phyloP scores from a whole-genome alignment of 306 rosid genomes.

The Potentilla sterilis region DNA sequence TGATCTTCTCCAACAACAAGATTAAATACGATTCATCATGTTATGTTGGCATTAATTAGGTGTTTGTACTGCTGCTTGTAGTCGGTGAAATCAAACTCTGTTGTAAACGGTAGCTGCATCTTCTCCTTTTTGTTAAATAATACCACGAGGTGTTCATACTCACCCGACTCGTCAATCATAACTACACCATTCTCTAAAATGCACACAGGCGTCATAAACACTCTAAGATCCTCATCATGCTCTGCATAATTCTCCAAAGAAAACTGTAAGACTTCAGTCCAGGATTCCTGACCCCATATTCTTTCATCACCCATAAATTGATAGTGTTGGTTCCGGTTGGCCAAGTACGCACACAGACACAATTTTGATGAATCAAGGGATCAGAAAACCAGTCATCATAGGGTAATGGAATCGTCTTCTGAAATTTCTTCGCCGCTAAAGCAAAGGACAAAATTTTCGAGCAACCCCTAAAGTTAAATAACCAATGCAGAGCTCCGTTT shows the following conservation, averaged over 20 bases:
- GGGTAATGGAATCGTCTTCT: background rate
- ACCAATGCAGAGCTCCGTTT: background rate
- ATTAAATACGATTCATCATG: too few species aligned
- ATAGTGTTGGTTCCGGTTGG: too few species aligned
- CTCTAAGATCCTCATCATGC: background rate
- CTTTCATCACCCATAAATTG: conserved; percentile 10
- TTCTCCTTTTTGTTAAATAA: too few species aligned
- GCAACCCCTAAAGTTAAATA: too few species aligned
- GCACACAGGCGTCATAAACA: background rate
- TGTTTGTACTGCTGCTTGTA: too few species aligned
- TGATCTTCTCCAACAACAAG: too few species aligned
- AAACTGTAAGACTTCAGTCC: background rate
- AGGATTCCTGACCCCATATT: too few species aligned
- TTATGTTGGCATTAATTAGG: too few species aligned
- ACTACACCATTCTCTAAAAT: conserved; percentile 7
- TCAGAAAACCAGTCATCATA: too few species aligned
- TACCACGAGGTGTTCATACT: too few species aligned
- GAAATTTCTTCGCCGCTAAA: background rate
- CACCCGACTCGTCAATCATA: background rate
- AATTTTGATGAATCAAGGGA: background rate
- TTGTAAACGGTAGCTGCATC: too few species aligned
- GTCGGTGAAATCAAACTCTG: too few species aligned
- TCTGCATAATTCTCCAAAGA: background rate
- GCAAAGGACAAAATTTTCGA: background rate
- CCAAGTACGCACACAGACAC: background rate